Evolutionary conservation across 169 alveolate species (phyloP), one percentile per base, ranked within the genome.

Genomic region (Plasmodium reichenowi): DNA sequence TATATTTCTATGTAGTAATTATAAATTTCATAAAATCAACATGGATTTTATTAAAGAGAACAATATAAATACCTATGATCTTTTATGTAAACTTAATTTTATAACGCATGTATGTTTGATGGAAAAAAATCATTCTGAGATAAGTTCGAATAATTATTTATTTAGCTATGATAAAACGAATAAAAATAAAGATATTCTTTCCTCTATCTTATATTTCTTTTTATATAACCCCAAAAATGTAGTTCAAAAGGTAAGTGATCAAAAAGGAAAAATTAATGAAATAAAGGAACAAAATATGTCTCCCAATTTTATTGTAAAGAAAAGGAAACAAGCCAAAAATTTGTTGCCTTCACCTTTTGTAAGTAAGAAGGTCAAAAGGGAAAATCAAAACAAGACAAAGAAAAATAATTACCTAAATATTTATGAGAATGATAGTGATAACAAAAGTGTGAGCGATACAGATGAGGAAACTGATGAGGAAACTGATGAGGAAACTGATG

Each of bases 71-170:
- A 83, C 83, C 9, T 63, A 68, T 60, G 20, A 68, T 43, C 58
- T 83, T 54, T 68, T 83, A 60, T 48, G 70, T 26, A 83, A 68
- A 62, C 63, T 83, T 48, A 83, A 83, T 72, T 83, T 68, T 83
- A 17, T 68, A 20, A 43, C 91, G 2, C 56, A 32, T 32, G 83
- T 83, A n/a, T 83, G 91, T 62, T 72, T 83, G 50, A 56, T 83
- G 20, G 91, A 83, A 83, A 83, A 83, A 38, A 68, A 58, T 20
- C 70, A 38, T 63, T 56, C 83, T 32, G 4, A 12, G 13, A 47
- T 67, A 68, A 54, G 85, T 68, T 54, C 54, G 6, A 83, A 83
- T 43, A 83, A 83, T 68, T 58, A 54, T 63, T 68, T 83, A 1
- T 83, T 68, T 54, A 47, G 70, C 56, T 67, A n/a, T 68, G 83